These are phyloP conservation scores for Fusarium robinianum DNA, from an alignment of 2,329 filamentous ascomycete genomes.

Conservation along the genomic window DNA sequence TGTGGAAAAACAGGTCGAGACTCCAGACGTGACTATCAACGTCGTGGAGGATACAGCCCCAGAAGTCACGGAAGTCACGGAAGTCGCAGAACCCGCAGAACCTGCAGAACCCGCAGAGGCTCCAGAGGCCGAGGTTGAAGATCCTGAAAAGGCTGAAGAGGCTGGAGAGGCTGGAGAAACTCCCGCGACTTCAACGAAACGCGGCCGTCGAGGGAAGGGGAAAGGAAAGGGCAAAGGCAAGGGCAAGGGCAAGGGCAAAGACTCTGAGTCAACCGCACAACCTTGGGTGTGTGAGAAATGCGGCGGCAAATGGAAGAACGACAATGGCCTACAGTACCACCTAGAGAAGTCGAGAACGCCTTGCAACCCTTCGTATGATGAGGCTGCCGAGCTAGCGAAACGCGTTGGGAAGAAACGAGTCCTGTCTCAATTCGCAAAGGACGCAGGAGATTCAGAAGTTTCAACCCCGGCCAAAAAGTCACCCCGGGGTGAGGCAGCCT, in stretches of 20 bases:
- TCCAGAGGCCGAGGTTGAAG: background rate
- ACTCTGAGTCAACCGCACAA: conserved; percentile 30
- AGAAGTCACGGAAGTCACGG: too few species aligned
- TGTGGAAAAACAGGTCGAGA: background rate
- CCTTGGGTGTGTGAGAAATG: conserved; percentile 58
- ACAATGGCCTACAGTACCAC: conserved; percentile 63
- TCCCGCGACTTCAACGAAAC: conserved; percentile 39
- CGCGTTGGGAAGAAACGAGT: conserved; percentile 24
- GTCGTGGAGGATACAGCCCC: too few species aligned
- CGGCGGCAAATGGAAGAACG: conserved; percentile 60
- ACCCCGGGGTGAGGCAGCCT: conserved; percentile 1
- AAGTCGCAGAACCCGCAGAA: background rate
- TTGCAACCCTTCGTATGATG: conserved; percentile 54
- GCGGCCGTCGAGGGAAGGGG: conserved; percentile 27
- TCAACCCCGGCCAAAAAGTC: conserved; percentile 2
- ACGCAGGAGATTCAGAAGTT: conserved; percentile 11
- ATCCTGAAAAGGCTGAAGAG: conserved; percentile 2
- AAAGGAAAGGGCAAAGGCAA: conserved; percentile 19
- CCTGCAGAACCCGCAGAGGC: too few species aligned
- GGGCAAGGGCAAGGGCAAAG: conserved; percentile 5
- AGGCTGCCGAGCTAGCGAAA: conserved; percentile 12
- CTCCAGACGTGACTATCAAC: too few species aligned
- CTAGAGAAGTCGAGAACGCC: conserved; percentile 56
- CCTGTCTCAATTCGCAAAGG: conserved; percentile 8
- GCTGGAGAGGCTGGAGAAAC: too few species aligned